phyloP scores from a whole-genome alignment of 139 green algal species.

The Coccomyxa sp. region DNA sequence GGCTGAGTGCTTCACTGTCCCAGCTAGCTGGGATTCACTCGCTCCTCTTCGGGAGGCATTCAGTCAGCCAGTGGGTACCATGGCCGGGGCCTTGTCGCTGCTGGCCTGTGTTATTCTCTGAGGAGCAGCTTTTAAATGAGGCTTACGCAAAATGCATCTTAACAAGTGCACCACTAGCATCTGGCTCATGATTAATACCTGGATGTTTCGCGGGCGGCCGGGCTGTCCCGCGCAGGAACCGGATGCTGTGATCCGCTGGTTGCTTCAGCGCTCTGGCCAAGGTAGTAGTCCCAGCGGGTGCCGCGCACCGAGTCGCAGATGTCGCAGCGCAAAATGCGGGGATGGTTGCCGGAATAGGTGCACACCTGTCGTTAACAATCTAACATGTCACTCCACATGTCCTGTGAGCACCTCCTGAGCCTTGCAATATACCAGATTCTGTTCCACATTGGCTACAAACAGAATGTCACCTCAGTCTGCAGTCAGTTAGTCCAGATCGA shows the following conservation, averaged over 20 bases:
- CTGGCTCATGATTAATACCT: no score
- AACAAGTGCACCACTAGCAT: not conserved
- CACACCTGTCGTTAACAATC: constrained; percentile 15
- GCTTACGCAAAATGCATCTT: not conserved
- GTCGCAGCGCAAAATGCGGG: constrained; percentile 13
- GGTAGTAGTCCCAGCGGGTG: not conserved
- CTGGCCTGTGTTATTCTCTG: no score
- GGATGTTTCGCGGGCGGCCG: no score
- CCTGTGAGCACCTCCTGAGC: not conserved
- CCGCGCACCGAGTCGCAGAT: constrained; percentile 12
- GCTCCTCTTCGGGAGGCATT: no score
- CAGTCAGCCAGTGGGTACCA: no score
- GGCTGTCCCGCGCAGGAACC: not conserved
- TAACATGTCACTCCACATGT: not conserved
- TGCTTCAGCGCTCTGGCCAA: not conserved
- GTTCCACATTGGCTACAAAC: not conserved
- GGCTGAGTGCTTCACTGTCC: no score
- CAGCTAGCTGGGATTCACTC: no score
- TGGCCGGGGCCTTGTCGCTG: no score
- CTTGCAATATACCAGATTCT: not conserved
- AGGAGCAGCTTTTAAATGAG: no score
- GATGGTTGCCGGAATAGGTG: constrained; percentile 18
- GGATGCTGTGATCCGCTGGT: no score
- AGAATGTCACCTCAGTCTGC: not conserved
- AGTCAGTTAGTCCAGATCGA: no score